phyloP scores from a whole-genome alignment of 179 eudicot genomes.

The Silene coronaria region DNA sequence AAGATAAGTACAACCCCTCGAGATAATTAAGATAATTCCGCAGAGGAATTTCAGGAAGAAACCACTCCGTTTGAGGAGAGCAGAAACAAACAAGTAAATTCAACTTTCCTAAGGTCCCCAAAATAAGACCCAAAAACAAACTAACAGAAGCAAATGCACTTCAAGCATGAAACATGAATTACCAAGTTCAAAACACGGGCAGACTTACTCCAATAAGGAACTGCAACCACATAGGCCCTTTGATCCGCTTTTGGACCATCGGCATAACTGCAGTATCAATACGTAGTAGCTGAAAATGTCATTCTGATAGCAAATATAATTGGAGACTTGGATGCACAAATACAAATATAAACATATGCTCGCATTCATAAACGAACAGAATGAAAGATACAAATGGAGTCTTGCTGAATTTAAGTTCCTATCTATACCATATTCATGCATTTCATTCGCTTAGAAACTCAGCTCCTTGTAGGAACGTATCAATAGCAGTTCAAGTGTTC shows the following conservation, averaged over 20 bases:
- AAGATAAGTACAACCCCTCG: no score
- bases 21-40: background rate
- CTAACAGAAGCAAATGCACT: background rate
- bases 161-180: background rate
- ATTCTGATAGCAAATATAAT: background rate
- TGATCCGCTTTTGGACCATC: conserved; percentile 57
- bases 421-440: background rate
- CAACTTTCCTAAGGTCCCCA: background rate
- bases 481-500: background rate
- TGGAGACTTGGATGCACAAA: background rate
- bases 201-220: conserved; percentile 81
- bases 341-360: background rate
- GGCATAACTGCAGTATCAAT: conserved; percentile 64
- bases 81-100: background rate
- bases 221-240: conserved; percentile 93
- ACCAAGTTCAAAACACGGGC: conserved; percentile 1
- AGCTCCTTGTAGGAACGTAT: background rate
- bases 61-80: background rate
- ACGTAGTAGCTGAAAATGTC: conserved; percentile 4
- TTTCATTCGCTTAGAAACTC: background rate
- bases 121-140: background rate
- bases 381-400: background rate
- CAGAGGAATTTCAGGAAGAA: background rate
- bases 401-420: background rate
- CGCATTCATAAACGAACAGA: background rate